A percentile compares a stretch with the other conserved stretches of the same genome.
phyloP scores from a whole-genome alignment of 202 grass and related monocot genomes.

The Zizania palustris region DNA sequence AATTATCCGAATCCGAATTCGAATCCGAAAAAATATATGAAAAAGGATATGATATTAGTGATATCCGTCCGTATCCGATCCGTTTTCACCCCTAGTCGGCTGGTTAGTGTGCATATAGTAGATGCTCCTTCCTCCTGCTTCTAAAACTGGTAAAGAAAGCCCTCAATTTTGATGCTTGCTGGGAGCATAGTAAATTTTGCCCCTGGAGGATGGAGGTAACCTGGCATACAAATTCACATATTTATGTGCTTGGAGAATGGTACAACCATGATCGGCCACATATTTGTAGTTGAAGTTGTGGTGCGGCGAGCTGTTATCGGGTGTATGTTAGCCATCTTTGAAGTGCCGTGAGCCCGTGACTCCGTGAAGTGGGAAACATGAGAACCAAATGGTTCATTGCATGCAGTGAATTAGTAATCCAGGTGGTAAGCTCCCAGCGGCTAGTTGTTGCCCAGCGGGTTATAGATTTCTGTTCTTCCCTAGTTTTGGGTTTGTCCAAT shows the following conservation, averaged over 20 bases:
- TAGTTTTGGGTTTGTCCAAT: constrained; percentile 28
- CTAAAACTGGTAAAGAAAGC: neutral
- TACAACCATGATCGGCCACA: neutral
- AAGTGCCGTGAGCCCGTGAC: neutral
- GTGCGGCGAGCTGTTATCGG: neutral
- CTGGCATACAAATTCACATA: constrained; percentile 16
- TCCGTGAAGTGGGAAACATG: neutral
- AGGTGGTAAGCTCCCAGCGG: neutral
- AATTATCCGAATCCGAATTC: no score
- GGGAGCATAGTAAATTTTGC: neutral
- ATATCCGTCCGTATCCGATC: no score
- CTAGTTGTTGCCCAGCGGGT: constrained; percentile 11
- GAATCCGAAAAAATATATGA: no score
- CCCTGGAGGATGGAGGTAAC: neutral
- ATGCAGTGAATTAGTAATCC: constrained; percentile 32
- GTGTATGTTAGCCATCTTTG: constrained; percentile 6
- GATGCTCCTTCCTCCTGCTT: constrained; percentile 6
- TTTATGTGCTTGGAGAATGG: neutral
- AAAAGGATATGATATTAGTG: no score
- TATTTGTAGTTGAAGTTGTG: neutral
- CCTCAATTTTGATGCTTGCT: constrained; percentile 25
- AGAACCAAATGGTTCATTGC: constrained; percentile 31
- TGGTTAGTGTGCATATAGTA: neutral
- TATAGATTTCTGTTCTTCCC: neutral
- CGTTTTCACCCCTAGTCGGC: no score